Percentiles rank a stretch among this genome's conserved stretches.
Conservation (phyloP, 2,329 filamentous ascomycete species). For the Grosmannia serpens region DNA sequence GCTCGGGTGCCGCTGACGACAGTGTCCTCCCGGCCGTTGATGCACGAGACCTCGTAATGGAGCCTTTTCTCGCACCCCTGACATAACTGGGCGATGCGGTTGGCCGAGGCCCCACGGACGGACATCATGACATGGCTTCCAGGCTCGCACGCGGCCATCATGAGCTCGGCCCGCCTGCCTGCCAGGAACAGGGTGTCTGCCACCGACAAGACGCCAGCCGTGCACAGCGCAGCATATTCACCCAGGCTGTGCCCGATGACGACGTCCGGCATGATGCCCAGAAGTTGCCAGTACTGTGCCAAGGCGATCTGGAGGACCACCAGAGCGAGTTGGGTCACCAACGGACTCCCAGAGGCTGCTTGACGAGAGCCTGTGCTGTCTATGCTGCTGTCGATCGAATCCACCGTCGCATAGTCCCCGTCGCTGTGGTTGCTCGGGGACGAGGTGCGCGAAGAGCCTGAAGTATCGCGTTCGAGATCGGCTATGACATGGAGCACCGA, state of each 20-base stretch:
- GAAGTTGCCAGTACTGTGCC: slow-evolving; percentile 24
- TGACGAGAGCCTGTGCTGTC: background rate
- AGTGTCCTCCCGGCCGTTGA: slow-evolving; percentile 52
- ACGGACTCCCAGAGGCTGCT: slow-evolving; percentile 5
- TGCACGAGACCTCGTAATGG: slow-evolving; percentile 39
- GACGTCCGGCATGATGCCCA: slow-evolving; percentile 29
- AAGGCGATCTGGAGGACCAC: slow-evolving; percentile 29
- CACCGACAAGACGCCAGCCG: slow-evolving; percentile 52
- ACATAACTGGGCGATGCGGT: background rate
- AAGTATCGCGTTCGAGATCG: too few relatives aligned
- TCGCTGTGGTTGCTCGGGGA: too few relatives aligned
- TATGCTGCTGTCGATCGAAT: too few relatives aligned
- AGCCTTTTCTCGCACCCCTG: slow-evolving; percentile 1
- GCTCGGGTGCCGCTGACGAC: slow-evolving; percentile 39
- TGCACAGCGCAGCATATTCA: slow-evolving; percentile 50
- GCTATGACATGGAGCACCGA: background rate
- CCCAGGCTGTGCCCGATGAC: slow-evolving; percentile 45
- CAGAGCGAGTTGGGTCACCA: slow-evolving; percentile 25
- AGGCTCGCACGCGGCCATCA: slow-evolving; percentile 40
- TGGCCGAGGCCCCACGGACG: slow-evolving; percentile 10
- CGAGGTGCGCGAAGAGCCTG: too few relatives aligned
- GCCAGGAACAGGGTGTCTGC: slow-evolving; percentile 52
- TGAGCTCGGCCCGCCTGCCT: slow-evolving; percentile 43
- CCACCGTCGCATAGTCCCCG: too few relatives aligned
- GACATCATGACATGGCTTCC: slow-evolving; percentile 24